phyloP scores from a whole-genome alignment of 208 protist species.

The Leptomonas pyrrhocoris region DNA sequence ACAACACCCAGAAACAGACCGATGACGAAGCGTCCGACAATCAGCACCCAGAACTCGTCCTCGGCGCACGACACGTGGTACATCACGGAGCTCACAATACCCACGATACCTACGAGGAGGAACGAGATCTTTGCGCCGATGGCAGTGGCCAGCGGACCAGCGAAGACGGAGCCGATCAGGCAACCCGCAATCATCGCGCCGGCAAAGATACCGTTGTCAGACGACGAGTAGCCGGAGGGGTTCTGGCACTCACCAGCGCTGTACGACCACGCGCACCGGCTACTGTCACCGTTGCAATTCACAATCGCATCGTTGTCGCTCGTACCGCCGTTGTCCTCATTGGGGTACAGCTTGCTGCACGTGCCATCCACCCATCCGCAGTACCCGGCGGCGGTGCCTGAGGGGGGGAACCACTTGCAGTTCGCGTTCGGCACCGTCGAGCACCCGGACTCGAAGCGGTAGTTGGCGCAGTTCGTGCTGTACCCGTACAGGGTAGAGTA shows the following conservation, averaged over 20 bases:
- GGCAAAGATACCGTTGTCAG: conserved; percentile 80
- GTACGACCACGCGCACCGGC: conserved; percentile 63
- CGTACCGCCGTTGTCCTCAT: background rate
- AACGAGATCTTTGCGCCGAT: conserved; percentile 69
- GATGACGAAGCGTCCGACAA: conserved; percentile 72
- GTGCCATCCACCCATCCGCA: conserved; percentile 51
- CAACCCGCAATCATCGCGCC: conserved; percentile 82
- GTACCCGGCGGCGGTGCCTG: background rate
- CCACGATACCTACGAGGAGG: conserved; percentile 59
- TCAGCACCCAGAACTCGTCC: conserved; percentile 74
- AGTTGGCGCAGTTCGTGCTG: conserved; percentile 63
- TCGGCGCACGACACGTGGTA: conserved; percentile 56
- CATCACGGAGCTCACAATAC: conserved; percentile 56
- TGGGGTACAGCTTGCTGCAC: conserved; percentile 34
- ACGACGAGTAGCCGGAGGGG: conserved; percentile 51
- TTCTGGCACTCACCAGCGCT: conserved; percentile 51
- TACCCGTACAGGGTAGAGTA: conserved; percentile 64
- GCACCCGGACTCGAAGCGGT: conserved; percentile 38
- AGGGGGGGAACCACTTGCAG: conserved; percentile 46
- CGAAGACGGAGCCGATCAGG: conserved; percentile 77
- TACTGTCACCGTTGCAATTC: conserved; percentile 29
- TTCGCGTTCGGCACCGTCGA: conserved; percentile 51
- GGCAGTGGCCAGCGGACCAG: conserved; percentile 39
- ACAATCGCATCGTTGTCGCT: background rate
- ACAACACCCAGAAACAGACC: conserved; percentile 75